A percentile compares a stretch with the other conserved stretches of the same genome.
Conservation (phyloP, 1,139 yeast species). For the Candida sp. region DNA sequence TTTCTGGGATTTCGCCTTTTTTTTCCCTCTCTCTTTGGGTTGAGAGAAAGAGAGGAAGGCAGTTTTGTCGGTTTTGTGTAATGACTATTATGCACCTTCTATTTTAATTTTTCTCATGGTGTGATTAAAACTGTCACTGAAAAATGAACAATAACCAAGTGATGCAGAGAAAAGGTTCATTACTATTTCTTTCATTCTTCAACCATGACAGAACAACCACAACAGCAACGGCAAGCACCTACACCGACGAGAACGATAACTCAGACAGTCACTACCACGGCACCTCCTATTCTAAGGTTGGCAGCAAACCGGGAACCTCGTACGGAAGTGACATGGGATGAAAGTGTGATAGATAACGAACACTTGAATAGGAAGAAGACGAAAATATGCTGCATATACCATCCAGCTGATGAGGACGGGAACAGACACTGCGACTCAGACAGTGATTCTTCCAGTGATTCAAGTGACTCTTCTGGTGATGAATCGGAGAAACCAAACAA, state of each 20-base stretch:
- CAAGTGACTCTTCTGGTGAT: constrained; percentile 43
- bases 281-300: constrained; percentile 14
- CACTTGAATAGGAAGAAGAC: constrained; percentile 85
- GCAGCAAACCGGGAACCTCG: constrained; percentile 17
- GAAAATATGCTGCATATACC: constrained; percentile 92
- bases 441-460: constrained; percentile 17
- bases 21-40: not conserved
- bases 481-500: constrained; percentile 28
- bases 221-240: not conserved
- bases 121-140: not conserved
- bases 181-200: not conserved
- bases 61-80: not conserved
- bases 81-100: not conserved
- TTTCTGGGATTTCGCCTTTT: not conserved
- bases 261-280: constrained; percentile 8
- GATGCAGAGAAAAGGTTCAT: not conserved
- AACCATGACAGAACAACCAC: not conserved
- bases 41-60: too few relatives aligned
- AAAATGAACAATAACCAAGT: not conserved
- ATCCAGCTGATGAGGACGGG: constrained; percentile 77
- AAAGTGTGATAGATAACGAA: constrained; percentile 89
- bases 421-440: constrained; percentile 50
- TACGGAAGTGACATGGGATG: constrained; percentile 78
- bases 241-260: not conserved
- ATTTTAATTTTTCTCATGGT: not conserved